These are phyloP conservation scores for Bidens hawaiensis DNA, from an alignment of 140 eudicot species.

Conservation along the genomic window DNA sequence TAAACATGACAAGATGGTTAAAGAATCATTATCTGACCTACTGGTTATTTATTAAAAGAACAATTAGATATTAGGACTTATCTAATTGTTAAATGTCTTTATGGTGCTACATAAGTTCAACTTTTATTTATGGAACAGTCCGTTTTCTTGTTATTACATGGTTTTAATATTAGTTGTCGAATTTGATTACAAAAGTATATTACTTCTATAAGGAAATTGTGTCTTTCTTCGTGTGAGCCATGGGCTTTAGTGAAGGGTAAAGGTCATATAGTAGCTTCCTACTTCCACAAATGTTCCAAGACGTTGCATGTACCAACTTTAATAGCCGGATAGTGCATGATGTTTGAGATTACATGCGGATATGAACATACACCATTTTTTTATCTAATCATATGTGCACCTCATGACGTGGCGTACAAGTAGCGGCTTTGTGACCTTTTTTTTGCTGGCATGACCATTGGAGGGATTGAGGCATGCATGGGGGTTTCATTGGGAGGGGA, in stretches of 20 bases:
- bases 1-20: conserved; percentile 4
- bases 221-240: not conserved
- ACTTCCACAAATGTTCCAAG: not conserved
- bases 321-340: not conserved
- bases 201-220: not conserved
- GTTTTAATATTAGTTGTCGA: not conserved
- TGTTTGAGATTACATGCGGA: not conserved
- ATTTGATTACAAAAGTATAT: not conserved
- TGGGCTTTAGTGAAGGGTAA: not conserved
- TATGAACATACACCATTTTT: not conserved
- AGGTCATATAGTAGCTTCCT: not conserved
- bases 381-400: not conserved
- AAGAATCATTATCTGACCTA: not conserved
- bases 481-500: no score
- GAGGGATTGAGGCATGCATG: no score
- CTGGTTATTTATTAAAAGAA: not conserved
- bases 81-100: not conserved
- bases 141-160: not conserved
- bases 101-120: not conserved
- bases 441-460: not conserved
- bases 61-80: not conserved
- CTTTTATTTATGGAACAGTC: not conserved
- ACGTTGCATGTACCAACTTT: not conserved
- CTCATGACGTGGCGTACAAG: not conserved
- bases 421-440: not conserved